Conservation (phyloP, 192 early-diverging fungal species). For the Chytriomyces confervae region DNA sequence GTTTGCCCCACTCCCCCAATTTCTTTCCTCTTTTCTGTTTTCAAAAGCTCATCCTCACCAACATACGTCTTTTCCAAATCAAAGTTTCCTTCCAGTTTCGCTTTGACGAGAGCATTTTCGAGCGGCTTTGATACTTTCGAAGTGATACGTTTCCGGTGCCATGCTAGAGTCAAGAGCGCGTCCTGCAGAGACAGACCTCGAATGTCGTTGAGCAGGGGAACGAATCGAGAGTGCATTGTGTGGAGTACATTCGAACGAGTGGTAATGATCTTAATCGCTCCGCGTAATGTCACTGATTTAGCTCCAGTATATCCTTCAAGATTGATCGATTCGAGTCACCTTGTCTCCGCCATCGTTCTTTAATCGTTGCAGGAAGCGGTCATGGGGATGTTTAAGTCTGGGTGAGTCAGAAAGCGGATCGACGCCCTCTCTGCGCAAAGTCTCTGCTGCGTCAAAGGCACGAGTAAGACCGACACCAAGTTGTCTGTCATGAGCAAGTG, state of each 20-base stretch:
- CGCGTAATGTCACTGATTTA: too few relatives aligned
- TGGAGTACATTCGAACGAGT: slow-evolving; percentile 46
- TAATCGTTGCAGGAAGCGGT: slow-evolving; percentile 43
- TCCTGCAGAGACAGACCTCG: slow-evolving; percentile 50
- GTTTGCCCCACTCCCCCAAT: too few relatives aligned
- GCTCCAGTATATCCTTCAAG: too few relatives aligned
- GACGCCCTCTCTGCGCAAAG: not conserved
- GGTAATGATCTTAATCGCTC: slow-evolving; percentile 35
- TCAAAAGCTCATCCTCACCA: too few relatives aligned
- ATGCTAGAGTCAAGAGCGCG: slow-evolving; percentile 47
- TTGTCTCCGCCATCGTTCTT: slow-evolving; percentile 49
- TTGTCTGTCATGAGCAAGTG: too few relatives aligned
- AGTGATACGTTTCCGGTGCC: slow-evolving; percentile 45
- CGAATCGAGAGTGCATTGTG: slow-evolving; percentile 51
- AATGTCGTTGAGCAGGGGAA: slow-evolving; percentile 45
- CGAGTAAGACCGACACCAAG: not conserved
- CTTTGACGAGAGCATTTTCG: slow-evolving; percentile 46
- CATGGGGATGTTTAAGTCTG: slow-evolving; percentile 19
- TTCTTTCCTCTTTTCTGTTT: too few relatives aligned
- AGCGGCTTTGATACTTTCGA: slow-evolving; percentile 39
- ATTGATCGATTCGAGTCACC: slow-evolving; percentile 9
- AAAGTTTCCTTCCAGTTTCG: slow-evolving; percentile 45
- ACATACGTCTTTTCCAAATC: slow-evolving; percentile 55
- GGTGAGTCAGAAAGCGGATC: not conserved
- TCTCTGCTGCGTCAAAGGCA: not conserved